phyloP scores from a whole-genome alignment of 2,329 filamentous ascomycete genomes.

The Chaetomium sp. region DNA sequence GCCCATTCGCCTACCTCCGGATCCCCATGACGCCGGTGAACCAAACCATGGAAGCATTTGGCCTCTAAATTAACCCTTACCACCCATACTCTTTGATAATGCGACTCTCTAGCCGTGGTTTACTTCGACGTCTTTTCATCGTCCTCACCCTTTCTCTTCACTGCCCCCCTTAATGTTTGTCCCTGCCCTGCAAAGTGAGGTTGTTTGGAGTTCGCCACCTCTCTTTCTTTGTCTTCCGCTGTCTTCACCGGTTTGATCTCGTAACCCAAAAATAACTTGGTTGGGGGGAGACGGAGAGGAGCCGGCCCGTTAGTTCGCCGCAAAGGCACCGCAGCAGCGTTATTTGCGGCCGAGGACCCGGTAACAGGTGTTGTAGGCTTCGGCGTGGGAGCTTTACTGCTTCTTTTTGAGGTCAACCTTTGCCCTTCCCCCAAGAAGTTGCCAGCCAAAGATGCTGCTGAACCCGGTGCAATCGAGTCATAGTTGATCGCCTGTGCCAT shows the following conservation, averaged over 20 bases:
- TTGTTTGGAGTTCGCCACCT: constrained; percentile 56
- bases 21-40: background rate
- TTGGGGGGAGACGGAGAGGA: constrained; percentile 74
- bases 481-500: constrained; percentile 99
- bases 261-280: constrained; percentile 96
- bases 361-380: constrained; percentile 67
- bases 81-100: background rate
- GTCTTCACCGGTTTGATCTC: constrained; percentile 84
- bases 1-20: too few relatives aligned
- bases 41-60: background rate
- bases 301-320: constrained; percentile 69
- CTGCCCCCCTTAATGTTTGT: constrained; percentile 64
- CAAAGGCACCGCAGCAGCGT: constrained; percentile 31
- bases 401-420: constrained; percentile 75
- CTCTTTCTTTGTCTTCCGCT: constrained; percentile 61
- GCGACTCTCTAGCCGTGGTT: constrained; percentile 10
- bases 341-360: constrained; percentile 41
- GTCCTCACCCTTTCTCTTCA: constrained; percentile 62
- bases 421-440: constrained; percentile 79
- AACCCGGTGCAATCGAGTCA: constrained; percentile 74
- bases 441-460: constrained; percentile 61
- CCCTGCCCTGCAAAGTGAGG: constrained; percentile 81
- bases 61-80: too few relatives aligned
- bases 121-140: constrained; percentile 27
- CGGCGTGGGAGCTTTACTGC: constrained; percentile 65